phyloP scores from a whole-genome alignment of 257 asterid genomes.

The Cynanchum wilfordii region DNA sequence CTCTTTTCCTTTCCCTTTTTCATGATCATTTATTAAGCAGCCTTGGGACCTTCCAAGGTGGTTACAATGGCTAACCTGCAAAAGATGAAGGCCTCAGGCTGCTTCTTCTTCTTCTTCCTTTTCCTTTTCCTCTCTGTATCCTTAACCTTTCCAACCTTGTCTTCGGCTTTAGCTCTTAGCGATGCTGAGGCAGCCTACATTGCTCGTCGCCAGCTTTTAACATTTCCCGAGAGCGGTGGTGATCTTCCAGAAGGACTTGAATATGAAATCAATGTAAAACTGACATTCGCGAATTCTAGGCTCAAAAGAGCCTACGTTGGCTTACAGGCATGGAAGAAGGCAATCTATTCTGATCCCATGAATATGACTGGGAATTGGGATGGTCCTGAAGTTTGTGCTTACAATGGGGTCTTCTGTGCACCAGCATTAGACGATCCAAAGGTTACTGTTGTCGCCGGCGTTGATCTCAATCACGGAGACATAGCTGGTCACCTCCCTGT shows the following conservation, averaged over 20 bases:
- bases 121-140: slow-evolving; percentile 16
- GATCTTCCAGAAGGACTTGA: slow-evolving; percentile 15
- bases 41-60: slow-evolving; percentile 66
- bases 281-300: slow-evolving; percentile 34
- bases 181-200: slow-evolving; percentile 27
- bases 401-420: slow-evolving; percentile 65
- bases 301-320: slow-evolving; percentile 54
- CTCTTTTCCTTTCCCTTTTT: slow-evolving; percentile 3
- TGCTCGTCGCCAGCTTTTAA: slow-evolving; percentile 29
- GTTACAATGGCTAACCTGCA: slow-evolving; percentile 40
- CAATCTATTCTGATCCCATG: slow-evolving; percentile 73
- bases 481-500: slow-evolving; percentile 84
- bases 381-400: slow-evolving; percentile 64
- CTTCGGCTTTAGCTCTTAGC: slow-evolving; percentile 24
- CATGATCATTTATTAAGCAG: slow-evolving; percentile 34
- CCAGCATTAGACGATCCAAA: slow-evolving; percentile 48
- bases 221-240: not conserved
- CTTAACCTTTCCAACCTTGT: slow-evolving; percentile 13
- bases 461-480: slow-evolving; percentile 76
- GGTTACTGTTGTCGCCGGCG: slow-evolving; percentile 66
- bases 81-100: slow-evolving; percentile 47
- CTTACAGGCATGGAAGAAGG: slow-evolving; percentile 70
- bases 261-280: slow-evolving; percentile 5
- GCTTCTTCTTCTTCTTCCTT: slow-evolving; percentile 30
- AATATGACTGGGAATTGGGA: slow-evolving; percentile 66